phyloP scores from a whole-genome alignment of 2,329 filamentous ascomycete species.

The Thielaviopsis punctulata region DNA sequence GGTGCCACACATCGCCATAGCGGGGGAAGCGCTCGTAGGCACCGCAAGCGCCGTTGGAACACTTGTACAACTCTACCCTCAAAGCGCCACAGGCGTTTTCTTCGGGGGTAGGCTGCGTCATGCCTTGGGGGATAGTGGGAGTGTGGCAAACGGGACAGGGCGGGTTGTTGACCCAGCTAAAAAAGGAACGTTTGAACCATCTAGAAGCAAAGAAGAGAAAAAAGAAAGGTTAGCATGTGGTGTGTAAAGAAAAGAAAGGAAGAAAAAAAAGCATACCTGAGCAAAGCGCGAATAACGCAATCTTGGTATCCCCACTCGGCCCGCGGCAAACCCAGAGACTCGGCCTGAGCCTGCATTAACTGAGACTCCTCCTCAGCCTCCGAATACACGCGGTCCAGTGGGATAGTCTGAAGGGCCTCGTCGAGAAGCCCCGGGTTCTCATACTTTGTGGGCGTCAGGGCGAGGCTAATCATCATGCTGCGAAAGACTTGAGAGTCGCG shows the following conservation, averaged over 20 bases:
- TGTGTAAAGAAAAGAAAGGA: background rate
- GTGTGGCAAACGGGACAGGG: constrained; percentile 66
- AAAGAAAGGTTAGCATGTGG: constrained; percentile 13
- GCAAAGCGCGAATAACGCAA: constrained; percentile 75
- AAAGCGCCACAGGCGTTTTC: constrained; percentile 78
- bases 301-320: constrained; percentile 96
- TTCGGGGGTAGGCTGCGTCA: constrained; percentile 71
- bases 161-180: constrained; percentile 93
- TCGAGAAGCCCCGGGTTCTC: constrained; percentile 92
- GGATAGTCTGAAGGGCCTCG: constrained; percentile 73
- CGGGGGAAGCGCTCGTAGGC: constrained; percentile 79
- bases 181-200: constrained; percentile 94
- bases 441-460: constrained; percentile 78
- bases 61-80: constrained; percentile 79
- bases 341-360: constrained; percentile 71
- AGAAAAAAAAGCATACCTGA: constrained; percentile 42
- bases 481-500: constrained; percentile 55
- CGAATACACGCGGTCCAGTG: constrained; percentile 76
- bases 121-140: constrained; percentile 67
- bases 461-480: constrained; percentile 70
- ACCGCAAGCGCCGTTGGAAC: constrained; percentile 57
- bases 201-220: constrained; percentile 13
- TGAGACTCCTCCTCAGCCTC: constrained; percentile 90
- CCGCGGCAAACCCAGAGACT: constrained; percentile 67
- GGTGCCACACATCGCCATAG: constrained; percentile 86